A percentile compares a stretch with the other conserved stretches of the same genome.
These are phyloP conservation scores for Chlorella sp. DNA, from an alignment of 139 green algal genomes.

Conservation along the genomic window DNA sequence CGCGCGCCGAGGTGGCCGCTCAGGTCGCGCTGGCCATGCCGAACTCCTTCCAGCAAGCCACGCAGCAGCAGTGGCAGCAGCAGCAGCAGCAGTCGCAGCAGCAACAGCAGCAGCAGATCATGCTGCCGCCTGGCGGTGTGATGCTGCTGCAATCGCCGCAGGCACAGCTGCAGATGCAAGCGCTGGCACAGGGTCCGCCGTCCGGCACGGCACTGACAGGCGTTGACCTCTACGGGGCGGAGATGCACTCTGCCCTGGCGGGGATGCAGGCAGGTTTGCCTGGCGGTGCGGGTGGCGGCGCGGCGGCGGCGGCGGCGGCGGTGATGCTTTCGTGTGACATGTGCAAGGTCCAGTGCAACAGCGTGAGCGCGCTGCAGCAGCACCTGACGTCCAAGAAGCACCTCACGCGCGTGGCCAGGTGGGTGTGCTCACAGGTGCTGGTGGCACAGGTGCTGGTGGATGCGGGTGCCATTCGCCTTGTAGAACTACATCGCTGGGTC, in stretches of 20 bases:
- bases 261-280: too few species aligned
- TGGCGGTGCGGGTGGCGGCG: neutral
- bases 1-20: neutral
- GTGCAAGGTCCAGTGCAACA: neutral
- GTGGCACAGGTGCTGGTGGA: too few species aligned
- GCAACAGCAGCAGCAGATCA: neutral
- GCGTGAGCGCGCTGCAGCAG: slow-evolving; percentile 20
- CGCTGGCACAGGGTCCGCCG: too few species aligned
- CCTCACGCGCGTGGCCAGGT: slow-evolving; percentile 13
- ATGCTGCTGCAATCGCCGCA: neutral
- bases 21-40: too few species aligned
- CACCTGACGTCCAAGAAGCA: slow-evolving; percentile 29
- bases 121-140: neutral
- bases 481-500: too few species aligned
- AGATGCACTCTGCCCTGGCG: too few species aligned
- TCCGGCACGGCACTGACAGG: too few species aligned
- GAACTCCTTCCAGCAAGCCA: too few species aligned
- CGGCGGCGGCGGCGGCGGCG: too few species aligned
- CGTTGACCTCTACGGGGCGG: too few species aligned
- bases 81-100: neutral
- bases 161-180: too few species aligned
- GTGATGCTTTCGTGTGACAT: neutral
- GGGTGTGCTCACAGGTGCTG: neutral
- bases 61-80: neutral
- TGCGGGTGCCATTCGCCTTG: too few species aligned